Conservation (phyloP, 2,329 filamentous ascomycete genomes). For the Fusarium mexicanum region DNA sequence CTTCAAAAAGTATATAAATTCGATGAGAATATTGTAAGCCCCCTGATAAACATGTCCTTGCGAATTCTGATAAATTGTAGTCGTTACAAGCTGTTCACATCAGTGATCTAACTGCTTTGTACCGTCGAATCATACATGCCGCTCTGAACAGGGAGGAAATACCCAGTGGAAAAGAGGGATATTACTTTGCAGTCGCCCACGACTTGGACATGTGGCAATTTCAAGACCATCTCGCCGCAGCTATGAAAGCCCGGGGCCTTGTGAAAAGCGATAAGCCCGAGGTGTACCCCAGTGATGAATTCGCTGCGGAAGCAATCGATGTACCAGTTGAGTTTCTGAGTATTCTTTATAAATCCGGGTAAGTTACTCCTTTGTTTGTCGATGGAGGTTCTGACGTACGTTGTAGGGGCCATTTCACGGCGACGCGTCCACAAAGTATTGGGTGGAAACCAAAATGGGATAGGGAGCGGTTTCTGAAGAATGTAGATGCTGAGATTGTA, state of each 20-base stretch:
- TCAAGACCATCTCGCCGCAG: neutral
- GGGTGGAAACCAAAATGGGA: neutral
- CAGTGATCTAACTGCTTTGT: neutral
- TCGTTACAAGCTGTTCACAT: neutral
- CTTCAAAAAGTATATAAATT: neutral
- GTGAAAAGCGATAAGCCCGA: neutral
- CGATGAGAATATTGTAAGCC: neutral
- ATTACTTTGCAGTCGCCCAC: neutral
- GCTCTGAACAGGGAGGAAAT: neutral
- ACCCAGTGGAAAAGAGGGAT: neutral
- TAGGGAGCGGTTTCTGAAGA: neutral
- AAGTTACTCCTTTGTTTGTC: neutral
- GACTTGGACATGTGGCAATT: neutral
- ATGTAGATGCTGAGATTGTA: neutral
- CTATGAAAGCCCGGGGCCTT: neutral
- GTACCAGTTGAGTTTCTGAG: neutral
- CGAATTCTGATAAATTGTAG: neutral
- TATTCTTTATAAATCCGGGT: neutral
- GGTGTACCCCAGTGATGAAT: neutral
- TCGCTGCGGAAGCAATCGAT: neutral
- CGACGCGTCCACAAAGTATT: neutral
- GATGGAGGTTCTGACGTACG: neutral
- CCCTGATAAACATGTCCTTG: accelerated
- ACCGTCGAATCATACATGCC: neutral
- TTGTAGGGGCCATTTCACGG: neutral